phyloP scores from a whole-genome alignment of 257 asterid genomes.

The Solanum paucissectum region DNA sequence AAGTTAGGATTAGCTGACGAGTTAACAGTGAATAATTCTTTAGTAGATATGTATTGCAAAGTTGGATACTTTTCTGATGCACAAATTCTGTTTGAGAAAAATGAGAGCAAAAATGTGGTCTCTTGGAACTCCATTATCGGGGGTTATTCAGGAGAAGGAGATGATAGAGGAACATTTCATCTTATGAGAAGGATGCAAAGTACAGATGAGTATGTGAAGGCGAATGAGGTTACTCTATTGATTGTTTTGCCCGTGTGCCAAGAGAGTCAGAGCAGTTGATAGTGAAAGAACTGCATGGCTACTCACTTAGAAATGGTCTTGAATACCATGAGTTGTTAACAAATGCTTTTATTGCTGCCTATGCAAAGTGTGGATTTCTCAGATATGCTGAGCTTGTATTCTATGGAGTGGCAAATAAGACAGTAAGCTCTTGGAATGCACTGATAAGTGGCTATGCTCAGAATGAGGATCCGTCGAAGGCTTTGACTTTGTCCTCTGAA shows the following conservation, averaged over 20 bases:
- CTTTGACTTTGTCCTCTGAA: neutral
- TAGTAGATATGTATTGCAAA: conserved; percentile 24
- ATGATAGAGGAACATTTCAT: conserved; percentile 9
- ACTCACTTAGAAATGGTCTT: conserved; percentile 12
- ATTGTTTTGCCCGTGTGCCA: conserved; percentile 13
- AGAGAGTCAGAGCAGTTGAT: conserved; percentile 8
- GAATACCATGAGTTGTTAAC: conserved; percentile 1
- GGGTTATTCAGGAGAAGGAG: conserved; percentile 17
- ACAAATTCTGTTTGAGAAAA: conserved; percentile 1
- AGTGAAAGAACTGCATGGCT: conserved; percentile 24
- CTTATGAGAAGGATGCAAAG: conserved; percentile 16
- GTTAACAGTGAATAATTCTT: conserved; percentile 17
- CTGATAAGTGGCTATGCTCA: conserved; percentile 14
- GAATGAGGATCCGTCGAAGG: conserved; percentile 4
- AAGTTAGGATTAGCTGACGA: conserved; percentile 13
- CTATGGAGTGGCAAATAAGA: conserved; percentile 2
- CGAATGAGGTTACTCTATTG: conserved; percentile 17
- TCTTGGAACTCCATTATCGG: conserved; percentile 29
- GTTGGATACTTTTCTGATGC: conserved; percentile 19
- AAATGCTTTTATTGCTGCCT: conserved; percentile 19
- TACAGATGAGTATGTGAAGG: neutral
- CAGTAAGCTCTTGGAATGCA: conserved; percentile 24
- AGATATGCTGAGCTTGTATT: conserved; percentile 12
- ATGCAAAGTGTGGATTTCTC: conserved; percentile 17
- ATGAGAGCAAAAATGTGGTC: conserved; percentile 12